Evolutionary conservation across 305 asterid genomes (phyloP).

Genomic region (Fraxinus sp.): DNA sequence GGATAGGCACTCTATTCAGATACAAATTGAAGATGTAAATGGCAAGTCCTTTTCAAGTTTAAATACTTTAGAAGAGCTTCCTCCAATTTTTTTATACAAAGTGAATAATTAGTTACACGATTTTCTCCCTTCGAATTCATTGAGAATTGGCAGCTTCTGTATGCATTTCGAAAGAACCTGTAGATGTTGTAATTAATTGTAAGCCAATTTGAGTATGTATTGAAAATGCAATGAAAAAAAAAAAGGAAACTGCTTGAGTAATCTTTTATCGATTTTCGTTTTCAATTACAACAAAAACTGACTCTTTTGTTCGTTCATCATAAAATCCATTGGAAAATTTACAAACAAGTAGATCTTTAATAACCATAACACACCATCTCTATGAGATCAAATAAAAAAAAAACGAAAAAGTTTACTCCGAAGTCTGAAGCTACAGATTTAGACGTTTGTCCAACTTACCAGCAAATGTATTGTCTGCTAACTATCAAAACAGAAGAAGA

Average conservation of each 20-base stretch:
- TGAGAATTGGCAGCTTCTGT: neutral
- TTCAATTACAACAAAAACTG: neutral
- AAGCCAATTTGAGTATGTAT: neutral
- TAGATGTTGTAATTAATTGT: neutral
- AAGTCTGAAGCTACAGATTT: neutral
- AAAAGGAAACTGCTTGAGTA: neutral
- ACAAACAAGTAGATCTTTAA: neutral
- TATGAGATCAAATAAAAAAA: neutral
- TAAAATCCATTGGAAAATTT: too few species aligned
- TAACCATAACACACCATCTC: neutral
- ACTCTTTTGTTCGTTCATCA: neutral
- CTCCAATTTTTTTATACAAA: neutral
- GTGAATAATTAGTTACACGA: conserved; percentile 4
- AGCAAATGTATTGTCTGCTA: neutral
- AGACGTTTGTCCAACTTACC: neutral
- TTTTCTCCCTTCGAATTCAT: neutral
- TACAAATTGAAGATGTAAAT: conserved; percentile 29
- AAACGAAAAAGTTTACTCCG: neutral
- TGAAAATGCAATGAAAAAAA: neutral
- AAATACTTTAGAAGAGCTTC: conserved; percentile 15
- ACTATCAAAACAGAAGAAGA: too few species aligned
- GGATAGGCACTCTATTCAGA: conserved; percentile 21
- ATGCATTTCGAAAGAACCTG: neutral
- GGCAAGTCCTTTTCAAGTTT: conserved; percentile 11
- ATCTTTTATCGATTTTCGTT: neutral